These are phyloP conservation scores for Kodamaea plutei DNA, from an alignment of 1,139 yeast species.

Conservation along the genomic window DNA sequence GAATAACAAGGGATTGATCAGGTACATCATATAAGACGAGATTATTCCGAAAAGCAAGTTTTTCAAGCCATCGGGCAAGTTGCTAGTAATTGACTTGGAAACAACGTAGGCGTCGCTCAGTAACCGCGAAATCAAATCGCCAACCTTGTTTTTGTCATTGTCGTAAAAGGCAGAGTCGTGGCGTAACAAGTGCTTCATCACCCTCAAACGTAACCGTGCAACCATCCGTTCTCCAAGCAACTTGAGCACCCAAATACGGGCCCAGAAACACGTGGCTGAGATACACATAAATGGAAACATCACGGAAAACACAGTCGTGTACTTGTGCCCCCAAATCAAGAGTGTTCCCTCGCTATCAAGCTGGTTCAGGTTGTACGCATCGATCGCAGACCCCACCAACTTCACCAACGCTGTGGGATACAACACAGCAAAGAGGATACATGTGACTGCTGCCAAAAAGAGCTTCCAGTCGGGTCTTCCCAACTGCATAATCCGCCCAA, in stretches of 20 bases:
- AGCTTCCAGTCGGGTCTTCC: conserved; percentile 41
- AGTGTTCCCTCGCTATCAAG: conserved; percentile 40
- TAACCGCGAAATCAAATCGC: conserved; percentile 51
- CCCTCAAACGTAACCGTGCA: conserved; percentile 45
- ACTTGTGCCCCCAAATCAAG: conserved; percentile 45
- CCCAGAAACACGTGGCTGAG: conserved; percentile 48
- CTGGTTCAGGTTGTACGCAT: conserved; percentile 36
- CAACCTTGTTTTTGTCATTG: conserved; percentile 50
- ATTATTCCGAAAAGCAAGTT: conserved; percentile 43
- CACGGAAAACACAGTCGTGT: conserved; percentile 36
- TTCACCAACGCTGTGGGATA: conserved; percentile 46
- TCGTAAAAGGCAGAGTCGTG: conserved; percentile 52
- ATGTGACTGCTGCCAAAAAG: conserved; percentile 38
- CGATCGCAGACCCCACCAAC: conserved; percentile 45
- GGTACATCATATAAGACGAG: conserved; percentile 46
- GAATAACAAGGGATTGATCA: conserved; percentile 42
- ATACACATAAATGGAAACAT: conserved; percentile 46
- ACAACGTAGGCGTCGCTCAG: conserved; percentile 55
- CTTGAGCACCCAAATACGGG: conserved; percentile 46
- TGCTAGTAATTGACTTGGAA: conserved; percentile 43
- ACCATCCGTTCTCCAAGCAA: conserved; percentile 31
- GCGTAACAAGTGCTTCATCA: conserved; percentile 47
- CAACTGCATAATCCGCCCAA: conserved; percentile 33
- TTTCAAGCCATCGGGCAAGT: conserved; percentile 47
- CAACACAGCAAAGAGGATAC: conserved; percentile 43